Base-by-base conservation (phyloP, 1,139 yeast species). In the Geotrichum bryndzae region DNA sequence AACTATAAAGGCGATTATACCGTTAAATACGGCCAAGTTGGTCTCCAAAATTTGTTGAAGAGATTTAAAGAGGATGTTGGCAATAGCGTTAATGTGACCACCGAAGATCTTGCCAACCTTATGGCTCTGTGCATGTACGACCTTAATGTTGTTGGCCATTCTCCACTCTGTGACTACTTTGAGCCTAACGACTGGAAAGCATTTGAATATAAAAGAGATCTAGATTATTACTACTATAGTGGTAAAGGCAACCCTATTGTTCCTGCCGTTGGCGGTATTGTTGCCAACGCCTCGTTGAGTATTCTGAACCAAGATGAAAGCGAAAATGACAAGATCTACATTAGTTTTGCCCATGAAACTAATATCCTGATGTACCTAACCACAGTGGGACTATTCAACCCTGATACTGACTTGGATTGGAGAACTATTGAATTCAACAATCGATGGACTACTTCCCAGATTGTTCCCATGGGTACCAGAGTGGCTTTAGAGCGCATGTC, bases 401-500 rank as follows among this genome's bases (percentile, higher is more conserved):
- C 76, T 18, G 78, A 79, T 2, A 70, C 72, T 25, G 73, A 72
- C 53, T 68, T 77, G 62, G 73, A 77, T 35, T 67, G 70, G 57
- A 74, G 74, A 63, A 67, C 73, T 55, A 75, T 80, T 46, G 74
- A 74, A 5, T 78, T 80, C 66, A 74, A 76, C 62, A 74, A 79
- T 59, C 74, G 77, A n/a, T 84, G 80, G 75, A 77, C 75, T 60
- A 79, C 79, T 56, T 74, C 79, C 2, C 80, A 81, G 59, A 70
- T 82, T 41, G 76, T 79, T 11, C 88, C 88, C 45, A 83, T 82
- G 82, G 87, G 86, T 35, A 86, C 83, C 10, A 79, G 84, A 68
- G 66, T 83, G 46, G 75, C 79, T 62, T 74, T 83, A 29, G 88
- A 85, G 72, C 81, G 82, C 67, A 78, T 80, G 66, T 70, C 73